A percentile compares a stretch with the other conserved stretches of the same genome.
These are phyloP conservation scores for Rickenella mellea DNA, from an alignment of 768 basidiomycete genomes.

Conservation along the genomic window DNA sequence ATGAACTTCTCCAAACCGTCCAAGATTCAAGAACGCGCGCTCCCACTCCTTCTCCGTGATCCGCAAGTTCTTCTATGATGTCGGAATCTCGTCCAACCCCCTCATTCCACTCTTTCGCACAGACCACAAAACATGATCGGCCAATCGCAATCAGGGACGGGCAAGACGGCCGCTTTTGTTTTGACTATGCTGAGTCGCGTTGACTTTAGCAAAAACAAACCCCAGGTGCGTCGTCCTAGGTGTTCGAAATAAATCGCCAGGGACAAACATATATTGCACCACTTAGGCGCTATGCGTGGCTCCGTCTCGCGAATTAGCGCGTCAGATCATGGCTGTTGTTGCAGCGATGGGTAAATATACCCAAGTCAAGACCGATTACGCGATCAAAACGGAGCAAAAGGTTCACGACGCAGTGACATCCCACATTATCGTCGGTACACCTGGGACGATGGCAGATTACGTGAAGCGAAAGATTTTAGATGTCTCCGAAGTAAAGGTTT, in stretches of 20 bases:
- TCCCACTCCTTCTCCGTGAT: conserved; percentile 81
- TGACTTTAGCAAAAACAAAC: conserved; percentile 71
- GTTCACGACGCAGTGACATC: conserved; percentile 46
- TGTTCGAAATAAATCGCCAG: not conserved
- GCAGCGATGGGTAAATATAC: conserved; percentile 94
- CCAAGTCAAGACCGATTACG: conserved; percentile 86
- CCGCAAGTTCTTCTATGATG: conserved; percentile 48
- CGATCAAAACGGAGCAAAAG: conserved; percentile 58
- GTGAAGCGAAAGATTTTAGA: conserved; percentile 75
- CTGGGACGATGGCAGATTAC: conserved; percentile 89
- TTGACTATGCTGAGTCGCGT: conserved; percentile 94
- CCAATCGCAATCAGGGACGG: conserved; percentile 98
- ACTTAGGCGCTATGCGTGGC: conserved; percentile 90
- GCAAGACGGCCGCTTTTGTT: conserved; percentile 97
- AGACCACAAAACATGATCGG: conserved; percentile 99
- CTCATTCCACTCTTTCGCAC: conserved; percentile 8
- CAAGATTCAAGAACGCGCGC: conserved; percentile 95
- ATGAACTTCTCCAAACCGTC: conserved; percentile 97
- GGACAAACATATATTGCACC: conserved; percentile 2
- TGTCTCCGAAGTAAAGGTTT: conserved; percentile 72
- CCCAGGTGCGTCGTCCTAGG: conserved; percentile 49
- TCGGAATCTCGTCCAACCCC: not conserved
- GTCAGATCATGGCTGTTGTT: conserved; percentile 95
- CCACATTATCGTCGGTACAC: conserved; percentile 92
- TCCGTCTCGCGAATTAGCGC: conserved; percentile 91